A percentile compares a stretch with the other conserved stretches of the same genome.
Conservation (phyloP, 768 basidiomycete species). For the Hygrocybe coccinea region DNA sequence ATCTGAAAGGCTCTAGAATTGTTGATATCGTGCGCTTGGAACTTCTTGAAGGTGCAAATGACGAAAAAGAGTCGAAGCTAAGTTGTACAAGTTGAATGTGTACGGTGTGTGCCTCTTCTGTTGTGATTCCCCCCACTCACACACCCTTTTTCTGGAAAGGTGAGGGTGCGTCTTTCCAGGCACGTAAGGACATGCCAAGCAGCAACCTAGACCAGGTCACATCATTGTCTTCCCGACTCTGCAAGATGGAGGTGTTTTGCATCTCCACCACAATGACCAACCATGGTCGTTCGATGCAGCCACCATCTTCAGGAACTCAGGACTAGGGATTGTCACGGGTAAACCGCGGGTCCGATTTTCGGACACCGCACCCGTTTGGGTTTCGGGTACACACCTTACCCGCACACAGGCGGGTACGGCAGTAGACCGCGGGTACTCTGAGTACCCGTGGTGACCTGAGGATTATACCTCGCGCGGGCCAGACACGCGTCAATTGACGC, state of each 20-base stretch:
- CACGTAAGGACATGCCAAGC: conserved; percentile 47
- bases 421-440: too few species aligned
- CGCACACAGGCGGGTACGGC: too few species aligned
- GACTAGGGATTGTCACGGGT: too few species aligned
- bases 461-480: too few species aligned
- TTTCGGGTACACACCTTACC: too few species aligned
- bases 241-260: conserved; percentile 43
- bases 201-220: conserved; percentile 34
- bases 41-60: not conserved
- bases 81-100: conserved; percentile 37
- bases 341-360: too few species aligned
- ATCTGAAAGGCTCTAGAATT: not conserved
- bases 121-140: too few species aligned
- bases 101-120: too few species aligned
- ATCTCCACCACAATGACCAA: conserved; percentile 30
- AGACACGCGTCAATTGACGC: too few species aligned
- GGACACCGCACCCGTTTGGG: too few species aligned
- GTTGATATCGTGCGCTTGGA: not conserved
- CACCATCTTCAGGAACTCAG: not conserved
- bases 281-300: conserved; percentile 35
- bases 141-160: too few species aligned
- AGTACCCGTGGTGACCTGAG: too few species aligned
- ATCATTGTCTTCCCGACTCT: conserved; percentile 44
- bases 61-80: conserved; percentile 17
- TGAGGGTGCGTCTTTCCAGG: conserved; percentile 44